These are phyloP conservation scores for Zarea fungicola DNA, from an alignment of 2,329 filamentous ascomycete species.

Conservation along the genomic window DNA sequence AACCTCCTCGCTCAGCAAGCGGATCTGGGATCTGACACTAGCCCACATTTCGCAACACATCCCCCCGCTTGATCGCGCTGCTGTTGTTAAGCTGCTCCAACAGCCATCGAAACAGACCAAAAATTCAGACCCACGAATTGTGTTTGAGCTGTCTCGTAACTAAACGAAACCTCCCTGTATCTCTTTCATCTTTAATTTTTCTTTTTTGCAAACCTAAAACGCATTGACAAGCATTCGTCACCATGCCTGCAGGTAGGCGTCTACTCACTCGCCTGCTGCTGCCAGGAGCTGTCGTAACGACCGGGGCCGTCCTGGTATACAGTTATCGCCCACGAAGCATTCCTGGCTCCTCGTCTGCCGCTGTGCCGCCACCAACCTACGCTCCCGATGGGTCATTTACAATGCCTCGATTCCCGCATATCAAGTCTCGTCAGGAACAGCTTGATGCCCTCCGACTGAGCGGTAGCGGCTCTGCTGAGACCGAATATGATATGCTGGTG, in stretches of 20 bases:
- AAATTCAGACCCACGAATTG: neutral
- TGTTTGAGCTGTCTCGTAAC: neutral
- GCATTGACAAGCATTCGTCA: neutral
- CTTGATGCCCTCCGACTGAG: conserved; percentile 53
- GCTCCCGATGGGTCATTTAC: conserved; percentile 63
- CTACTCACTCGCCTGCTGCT: conserved; percentile 39
- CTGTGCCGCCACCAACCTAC: conserved; percentile 65
- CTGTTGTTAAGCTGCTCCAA: neutral
- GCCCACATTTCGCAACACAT: neutral
- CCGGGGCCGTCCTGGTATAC: conserved; percentile 43
- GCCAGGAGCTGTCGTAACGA: conserved; percentile 36
- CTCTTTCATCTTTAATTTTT: neutral
- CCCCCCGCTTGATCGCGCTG: neutral
- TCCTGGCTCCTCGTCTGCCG: conserved; percentile 62
- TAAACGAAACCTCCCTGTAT: no score
- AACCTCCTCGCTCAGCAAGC: neutral
- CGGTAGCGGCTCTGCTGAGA: conserved; percentile 23
- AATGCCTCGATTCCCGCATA: conserved; percentile 59
- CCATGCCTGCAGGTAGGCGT: conserved; percentile 1
- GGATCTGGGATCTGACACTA: conserved; percentile 3
- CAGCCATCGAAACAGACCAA: neutral
- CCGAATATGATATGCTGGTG: conserved; percentile 63
- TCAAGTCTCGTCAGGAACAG: conserved; percentile 59
- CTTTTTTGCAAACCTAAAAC: no score
- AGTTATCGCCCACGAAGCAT: conserved; percentile 66